Percentiles rank a stretch among this genome's conserved stretches.
Conservation (phyloP, 1,284 basidiomycete genomes). For the Meira nashicola region DNA sequence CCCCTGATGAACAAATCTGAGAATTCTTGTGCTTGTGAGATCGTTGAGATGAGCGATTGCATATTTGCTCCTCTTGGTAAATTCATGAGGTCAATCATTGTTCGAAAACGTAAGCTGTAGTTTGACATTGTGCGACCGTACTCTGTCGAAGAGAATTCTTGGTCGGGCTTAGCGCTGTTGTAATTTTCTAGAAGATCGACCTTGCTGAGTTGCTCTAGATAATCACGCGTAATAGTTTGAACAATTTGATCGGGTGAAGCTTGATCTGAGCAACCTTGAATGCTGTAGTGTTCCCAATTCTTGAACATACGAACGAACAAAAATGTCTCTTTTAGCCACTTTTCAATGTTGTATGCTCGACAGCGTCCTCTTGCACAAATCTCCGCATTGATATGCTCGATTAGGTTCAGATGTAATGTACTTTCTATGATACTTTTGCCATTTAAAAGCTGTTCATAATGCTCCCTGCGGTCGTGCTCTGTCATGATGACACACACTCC, state of each 20-base stretch:
- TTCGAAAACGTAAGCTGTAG: too few relatives aligned
- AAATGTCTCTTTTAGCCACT: conserved; percentile 18
- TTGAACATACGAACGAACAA: conserved; percentile 24
- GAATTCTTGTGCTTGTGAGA: conserved; percentile 48
- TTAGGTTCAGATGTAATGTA: conserved; percentile 24
- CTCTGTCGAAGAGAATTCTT: not conserved
- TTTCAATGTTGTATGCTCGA: conserved; percentile 7
- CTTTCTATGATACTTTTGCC: conserved; percentile 35
- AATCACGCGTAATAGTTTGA: conserved; percentile 13
- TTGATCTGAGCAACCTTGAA: not conserved
- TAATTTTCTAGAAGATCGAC: conserved; percentile 19
- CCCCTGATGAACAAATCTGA: conserved; percentile 43
- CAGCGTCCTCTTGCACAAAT: conserved; percentile 19
- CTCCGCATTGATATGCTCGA: conserved; percentile 41
- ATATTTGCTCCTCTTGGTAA: conserved; percentile 12
- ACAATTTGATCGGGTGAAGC: not conserved
- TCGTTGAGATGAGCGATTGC: conserved; percentile 20
- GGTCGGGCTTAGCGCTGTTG: not conserved
- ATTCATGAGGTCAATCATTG: conserved; percentile 23
- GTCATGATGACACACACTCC: conserved; percentile 47
- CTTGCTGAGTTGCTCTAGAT: conserved; percentile 17
- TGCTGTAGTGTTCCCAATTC: conserved; percentile 15
- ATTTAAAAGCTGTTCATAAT: conserved; percentile 28
- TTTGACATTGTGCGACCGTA: not conserved
- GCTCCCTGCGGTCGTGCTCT: conserved; percentile 28